Evolutionary conservation across 805 yeast genomes (phyloP).

Genomic region (Peterozyma xylosa): DNA sequence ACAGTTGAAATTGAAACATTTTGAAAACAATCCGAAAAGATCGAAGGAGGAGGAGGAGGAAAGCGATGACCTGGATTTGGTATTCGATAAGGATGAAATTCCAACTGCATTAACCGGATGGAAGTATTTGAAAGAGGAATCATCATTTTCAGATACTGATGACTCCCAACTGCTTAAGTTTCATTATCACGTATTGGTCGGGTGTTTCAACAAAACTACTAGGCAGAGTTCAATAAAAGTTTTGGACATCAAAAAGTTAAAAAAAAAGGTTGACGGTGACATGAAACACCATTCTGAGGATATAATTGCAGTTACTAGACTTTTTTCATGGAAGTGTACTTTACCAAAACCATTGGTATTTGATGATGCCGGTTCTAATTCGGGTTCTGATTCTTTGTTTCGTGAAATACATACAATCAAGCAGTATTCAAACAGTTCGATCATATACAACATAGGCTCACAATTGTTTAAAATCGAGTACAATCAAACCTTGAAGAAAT

Average conservation of each 20-base stretch:
- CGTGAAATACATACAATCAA: conserved; percentile 14
- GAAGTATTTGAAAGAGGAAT: conserved; percentile 13
- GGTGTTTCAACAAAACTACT: conserved; percentile 16
- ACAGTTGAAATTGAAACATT: background rate
- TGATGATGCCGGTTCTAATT: too few species aligned
- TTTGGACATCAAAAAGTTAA: conserved; percentile 15
- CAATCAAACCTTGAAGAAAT: conserved; percentile 13
- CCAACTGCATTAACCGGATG: conserved; percentile 26
- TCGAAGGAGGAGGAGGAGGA: conserved; percentile 3
- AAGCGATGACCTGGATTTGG: conserved; percentile 3
- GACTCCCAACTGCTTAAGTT: conserved; percentile 11
- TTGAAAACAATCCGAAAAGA: conserved; percentile 1
- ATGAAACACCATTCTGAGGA: background rate
- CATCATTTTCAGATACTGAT: background rate
- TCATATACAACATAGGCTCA: conserved; percentile 15
- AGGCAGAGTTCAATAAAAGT: conserved; percentile 18
- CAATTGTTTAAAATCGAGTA: conserved; percentile 12
- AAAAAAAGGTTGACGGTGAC: background rate
- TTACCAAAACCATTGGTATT: conserved; percentile 7
- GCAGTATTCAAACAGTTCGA: conserved; percentile 16
- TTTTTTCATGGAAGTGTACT: conserved; percentile 9
- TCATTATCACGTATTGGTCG: conserved; percentile 23
- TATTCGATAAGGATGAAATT: conserved; percentile 16
- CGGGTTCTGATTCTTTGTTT: conserved; percentile 8
- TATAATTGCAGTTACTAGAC: conserved; percentile 1